phyloP scores from a whole-genome alignment of 2,329 filamentous ascomycete species.

The Aspergillus versicolor region DNA sequence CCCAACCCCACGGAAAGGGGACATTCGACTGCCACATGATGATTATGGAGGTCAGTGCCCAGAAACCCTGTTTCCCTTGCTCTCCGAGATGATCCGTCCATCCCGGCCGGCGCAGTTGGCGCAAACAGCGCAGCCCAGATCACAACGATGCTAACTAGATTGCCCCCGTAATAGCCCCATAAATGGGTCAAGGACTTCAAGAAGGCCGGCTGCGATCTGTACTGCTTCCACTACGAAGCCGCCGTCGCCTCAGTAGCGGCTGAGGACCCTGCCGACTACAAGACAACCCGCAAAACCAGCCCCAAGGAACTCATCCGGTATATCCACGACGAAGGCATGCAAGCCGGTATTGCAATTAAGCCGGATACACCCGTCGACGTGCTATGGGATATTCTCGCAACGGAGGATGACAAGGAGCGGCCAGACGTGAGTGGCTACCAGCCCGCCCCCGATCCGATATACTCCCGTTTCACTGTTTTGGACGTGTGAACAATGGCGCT shows the following conservation, averaged over 20 bases:
- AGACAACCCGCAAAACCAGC: constrained; percentile 68
- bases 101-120: not conserved
- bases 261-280: constrained; percentile 69
- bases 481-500: not conserved
- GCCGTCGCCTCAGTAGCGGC: constrained; percentile 80
- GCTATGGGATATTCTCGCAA: constrained; percentile 84
- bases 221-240: constrained; percentile 99
- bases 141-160: not conserved
- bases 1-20: constrained; percentile 69
- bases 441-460: too few species aligned
- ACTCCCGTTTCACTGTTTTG: too few species aligned
- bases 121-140: not conserved
- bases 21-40: constrained; percentile 99
- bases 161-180: constrained; percentile 67
- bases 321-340: constrained; percentile 83
- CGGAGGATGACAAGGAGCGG: constrained; percentile 66
- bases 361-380: constrained; percentile 88
- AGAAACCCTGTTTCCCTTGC: too few species aligned
- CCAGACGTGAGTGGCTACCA: constrained; percentile 71
- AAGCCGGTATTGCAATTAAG: constrained; percentile 94
- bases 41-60: constrained; percentile 78
- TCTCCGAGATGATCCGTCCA: not conserved
- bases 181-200: constrained; percentile 97
- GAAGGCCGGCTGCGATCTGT: constrained; percentile 92
- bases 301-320: constrained; percentile 84